Evolutionary conservation across 129 eudicot genomes (phyloP).

Genomic region (Artemisia annua): DNA sequence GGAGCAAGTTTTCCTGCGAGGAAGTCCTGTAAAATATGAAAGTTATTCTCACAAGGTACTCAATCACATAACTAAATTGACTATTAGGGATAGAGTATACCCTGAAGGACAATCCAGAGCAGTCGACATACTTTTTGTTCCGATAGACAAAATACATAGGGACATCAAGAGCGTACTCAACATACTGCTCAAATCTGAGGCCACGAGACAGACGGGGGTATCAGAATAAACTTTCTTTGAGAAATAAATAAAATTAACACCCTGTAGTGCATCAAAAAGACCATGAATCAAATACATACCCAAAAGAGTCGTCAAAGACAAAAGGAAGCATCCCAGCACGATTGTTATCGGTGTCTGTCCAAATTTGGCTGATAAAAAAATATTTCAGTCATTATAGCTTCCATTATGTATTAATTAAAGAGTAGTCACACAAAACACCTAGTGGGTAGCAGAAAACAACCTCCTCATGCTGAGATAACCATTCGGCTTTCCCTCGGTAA

Average conservation of each 20-base stretch:
- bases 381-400: constrained; percentile 9
- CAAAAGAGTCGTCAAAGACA: constrained; percentile 92
- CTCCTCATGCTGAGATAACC: constrained; percentile 99
- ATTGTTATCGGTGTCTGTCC: constrained; percentile 94
- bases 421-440: not conserved
- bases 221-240: constrained; percentile 6
- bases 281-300: constrained; percentile 41
- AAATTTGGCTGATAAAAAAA: constrained; percentile 70
- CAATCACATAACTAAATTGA: not conserved
- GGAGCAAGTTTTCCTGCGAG: constrained; percentile 82
- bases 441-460: constrained; percentile 31
- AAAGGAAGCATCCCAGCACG: constrained; percentile 99
- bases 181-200: constrained; percentile 93
- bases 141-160: constrained; percentile 97
- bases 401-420: not conserved
- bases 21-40: constrained; percentile 61
- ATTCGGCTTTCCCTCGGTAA: constrained; percentile 93
- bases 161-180: constrained; percentile 97
- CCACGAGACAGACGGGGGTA: constrained; percentile 13
- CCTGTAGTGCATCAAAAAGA: too few species aligned
- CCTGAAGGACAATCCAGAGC: constrained; percentile 94
- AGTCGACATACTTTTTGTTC: constrained; percentile 75
- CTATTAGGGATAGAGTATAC: constrained; percentile 40
- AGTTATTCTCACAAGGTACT: constrained; percentile 3
- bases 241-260: too few species aligned